These are phyloP conservation scores for Fusarium virguliforme DNA, from an alignment of 2,329 filamentous ascomycete genomes.

Conservation along the genomic window DNA sequence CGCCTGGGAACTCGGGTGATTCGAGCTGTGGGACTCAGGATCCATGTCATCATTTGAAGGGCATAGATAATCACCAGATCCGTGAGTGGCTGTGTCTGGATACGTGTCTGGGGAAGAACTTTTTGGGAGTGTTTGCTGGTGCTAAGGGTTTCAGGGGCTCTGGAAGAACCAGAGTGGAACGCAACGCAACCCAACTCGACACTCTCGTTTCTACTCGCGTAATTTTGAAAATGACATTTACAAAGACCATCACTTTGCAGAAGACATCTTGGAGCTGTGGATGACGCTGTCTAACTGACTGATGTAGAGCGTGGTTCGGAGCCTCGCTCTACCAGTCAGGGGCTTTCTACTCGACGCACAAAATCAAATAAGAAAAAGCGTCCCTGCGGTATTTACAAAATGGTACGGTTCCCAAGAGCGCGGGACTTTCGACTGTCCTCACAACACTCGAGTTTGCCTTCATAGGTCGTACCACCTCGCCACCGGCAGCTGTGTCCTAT, in stretches of 20 bases:
- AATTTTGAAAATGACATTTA: not conserved
- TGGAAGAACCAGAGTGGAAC: not conserved
- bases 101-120: not conserved
- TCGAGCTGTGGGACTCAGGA: slow-evolving; percentile 25
- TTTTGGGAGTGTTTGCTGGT: not conserved
- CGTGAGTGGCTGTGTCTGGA: not conserved
- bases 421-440: not conserved
- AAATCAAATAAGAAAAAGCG: not conserved
- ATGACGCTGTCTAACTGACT: not conserved
- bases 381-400: not conserved
- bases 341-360: not conserved
- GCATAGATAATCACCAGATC: not conserved
- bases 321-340: not conserved
- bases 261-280: not conserved
- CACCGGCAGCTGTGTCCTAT: not conserved
- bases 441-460: not conserved
- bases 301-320: not conserved
- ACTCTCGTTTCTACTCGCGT: not conserved
- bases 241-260: not conserved
- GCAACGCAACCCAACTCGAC: not conserved
- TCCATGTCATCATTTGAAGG: not conserved
- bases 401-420: not conserved
- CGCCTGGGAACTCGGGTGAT: slow-evolving; percentile 25
- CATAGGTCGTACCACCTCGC: not conserved
- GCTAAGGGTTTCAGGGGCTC: not conserved